Evolutionary conservation across 2,329 filamentous ascomycete genomes (phyloP).

Genomic region (Paraphoma chrysanthemicola): DNA sequence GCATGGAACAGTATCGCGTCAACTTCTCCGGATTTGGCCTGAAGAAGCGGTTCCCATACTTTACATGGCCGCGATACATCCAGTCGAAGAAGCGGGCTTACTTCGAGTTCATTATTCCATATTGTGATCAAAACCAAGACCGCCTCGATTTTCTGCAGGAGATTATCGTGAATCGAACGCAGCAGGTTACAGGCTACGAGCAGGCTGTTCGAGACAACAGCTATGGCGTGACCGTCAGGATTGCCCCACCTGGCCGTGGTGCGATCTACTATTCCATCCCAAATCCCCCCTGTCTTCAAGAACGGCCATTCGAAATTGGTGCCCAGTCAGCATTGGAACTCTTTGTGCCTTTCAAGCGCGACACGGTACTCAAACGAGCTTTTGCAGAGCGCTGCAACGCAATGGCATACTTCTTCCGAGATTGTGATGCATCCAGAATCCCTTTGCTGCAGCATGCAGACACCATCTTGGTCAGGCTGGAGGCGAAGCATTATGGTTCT

Average conservation of each 20-base stretch:
- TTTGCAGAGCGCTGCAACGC: background rate
- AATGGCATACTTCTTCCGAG: conserved; percentile 6
- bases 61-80: conserved; percentile 8
- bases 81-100: conserved; percentile 15
- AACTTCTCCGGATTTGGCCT: background rate
- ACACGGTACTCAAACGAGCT: conserved; percentile 9
- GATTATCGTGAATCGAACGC: background rate
- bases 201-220: background rate
- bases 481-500: conserved; percentile 7
- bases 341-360: conserved; percentile 15
- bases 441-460: background rate
- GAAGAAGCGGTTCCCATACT: background rate
- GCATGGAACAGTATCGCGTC: background rate
- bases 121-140: background rate
- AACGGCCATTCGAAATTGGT: conserved; percentile 13
- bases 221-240: background rate
- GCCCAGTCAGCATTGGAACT: conserved; percentile 5
- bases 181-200: background rate
- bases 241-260: background rate
- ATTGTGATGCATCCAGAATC: background rate
- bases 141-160: background rate
- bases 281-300: background rate
- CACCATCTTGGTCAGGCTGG: conserved; percentile 15
- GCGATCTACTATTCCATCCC: background rate
- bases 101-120: conserved; percentile 24